These are phyloP conservation scores for Termitomyces eurrhizus DNA, from an alignment of 768 basidiomycete genomes.

Conservation along the genomic window DNA sequence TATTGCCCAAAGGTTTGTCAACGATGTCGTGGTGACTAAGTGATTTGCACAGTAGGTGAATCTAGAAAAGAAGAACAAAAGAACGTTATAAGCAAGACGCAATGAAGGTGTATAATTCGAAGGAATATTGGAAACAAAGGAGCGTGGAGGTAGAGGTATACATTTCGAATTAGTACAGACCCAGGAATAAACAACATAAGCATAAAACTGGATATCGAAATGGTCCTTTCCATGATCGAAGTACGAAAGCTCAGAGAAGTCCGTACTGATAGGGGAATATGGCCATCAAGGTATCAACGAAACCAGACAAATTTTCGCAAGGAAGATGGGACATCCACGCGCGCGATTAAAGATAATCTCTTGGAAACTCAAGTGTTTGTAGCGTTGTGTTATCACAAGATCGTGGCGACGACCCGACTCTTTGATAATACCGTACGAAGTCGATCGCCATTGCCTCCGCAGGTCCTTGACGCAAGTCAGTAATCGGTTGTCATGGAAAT, in stretches of 20 bases:
- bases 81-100: neutral
- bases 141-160: neutral
- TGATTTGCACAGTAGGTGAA: neutral
- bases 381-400: neutral
- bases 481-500: neutral
- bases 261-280: neutral
- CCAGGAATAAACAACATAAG: neutral
- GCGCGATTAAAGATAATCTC: neutral
- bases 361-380: neutral
- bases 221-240: neutral
- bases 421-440: conserved; percentile 18
- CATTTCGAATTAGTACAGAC: neutral
- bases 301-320: neutral
- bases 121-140: neutral
- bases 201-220: too few species aligned
- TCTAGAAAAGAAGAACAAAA: neutral
- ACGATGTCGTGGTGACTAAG: too few species aligned
- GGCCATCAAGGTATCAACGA: too few species aligned
- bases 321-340: neutral
- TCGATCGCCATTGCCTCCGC: conserved; percentile 5
- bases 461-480: neutral
- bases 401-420: neutral
- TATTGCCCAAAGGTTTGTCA: too few species aligned
- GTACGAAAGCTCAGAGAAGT: neutral
- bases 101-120: neutral